These are phyloP conservation scores for Penicillium pulvis DNA, from an alignment of 495 filamentous ascomycete species.

Conservation along the genomic window DNA sequence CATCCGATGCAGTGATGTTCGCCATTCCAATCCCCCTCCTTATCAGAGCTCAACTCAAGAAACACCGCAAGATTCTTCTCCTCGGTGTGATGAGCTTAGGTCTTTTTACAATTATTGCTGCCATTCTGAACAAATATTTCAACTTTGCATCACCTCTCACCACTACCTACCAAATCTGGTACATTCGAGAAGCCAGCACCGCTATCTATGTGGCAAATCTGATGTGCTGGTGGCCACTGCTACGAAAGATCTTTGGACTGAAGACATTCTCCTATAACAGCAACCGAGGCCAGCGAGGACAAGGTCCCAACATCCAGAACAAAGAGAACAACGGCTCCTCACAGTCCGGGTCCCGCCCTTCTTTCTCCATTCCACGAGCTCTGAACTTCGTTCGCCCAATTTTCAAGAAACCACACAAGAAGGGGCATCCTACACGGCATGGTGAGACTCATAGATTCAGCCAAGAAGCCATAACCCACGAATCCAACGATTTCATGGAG, in stretches of 20 bases:
- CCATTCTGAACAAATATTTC: conserved; percentile 67
- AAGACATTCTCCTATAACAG: conserved; percentile 36
- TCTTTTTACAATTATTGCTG: conserved; percentile 63
- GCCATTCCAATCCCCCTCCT: conserved; percentile 61
- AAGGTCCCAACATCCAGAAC: conserved; percentile 21
- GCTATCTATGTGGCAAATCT: conserved; percentile 66
- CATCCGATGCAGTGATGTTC: conserved; percentile 64
- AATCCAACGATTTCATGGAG: conserved; percentile 14
- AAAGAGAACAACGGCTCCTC: conserved; percentile 15
- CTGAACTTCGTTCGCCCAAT: conserved; percentile 15
- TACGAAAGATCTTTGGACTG: conserved; percentile 53
- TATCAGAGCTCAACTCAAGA: conserved; percentile 53
- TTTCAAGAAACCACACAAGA: conserved; percentile 13
- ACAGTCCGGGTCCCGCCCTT: conserved; percentile 19
- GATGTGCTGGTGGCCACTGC: conserved; percentile 61
- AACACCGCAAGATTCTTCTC: conserved; percentile 54
- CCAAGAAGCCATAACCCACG: conserved; percentile 26
- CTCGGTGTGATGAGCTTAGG: conserved; percentile 55
- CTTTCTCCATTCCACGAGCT: conserved; percentile 21
- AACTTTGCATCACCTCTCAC: conserved; percentile 58
- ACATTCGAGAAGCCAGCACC: conserved; percentile 64
- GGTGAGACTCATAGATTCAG: conserved; percentile 19
- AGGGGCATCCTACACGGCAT: neutral
- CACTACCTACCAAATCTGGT: conserved; percentile 59
- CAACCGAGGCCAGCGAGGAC: conserved; percentile 26